Base-by-base conservation (phyloP, 2,329 filamentous ascomycete genomes). In the Didymella pomorum region DNA sequence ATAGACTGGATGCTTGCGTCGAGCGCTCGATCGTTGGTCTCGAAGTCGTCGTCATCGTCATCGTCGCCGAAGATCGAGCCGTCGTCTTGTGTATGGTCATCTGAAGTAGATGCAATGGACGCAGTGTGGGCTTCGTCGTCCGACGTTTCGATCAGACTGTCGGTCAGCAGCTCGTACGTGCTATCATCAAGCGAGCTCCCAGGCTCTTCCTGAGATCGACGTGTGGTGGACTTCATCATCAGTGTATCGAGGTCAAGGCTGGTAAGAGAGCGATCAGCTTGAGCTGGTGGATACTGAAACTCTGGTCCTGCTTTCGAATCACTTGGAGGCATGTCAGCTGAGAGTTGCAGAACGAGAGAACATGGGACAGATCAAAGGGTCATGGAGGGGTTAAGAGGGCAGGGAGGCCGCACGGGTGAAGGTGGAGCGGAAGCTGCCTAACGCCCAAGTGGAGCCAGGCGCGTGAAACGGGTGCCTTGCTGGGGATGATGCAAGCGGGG, bases 71-170 rank as follows among this genome's bases (percentile, higher is more conserved):
- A 69, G 52, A 63, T 66, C 21, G 70, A 74, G 20, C 71, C 65
- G 44, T 77, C 72, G 52, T 76, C 74, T 42, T 73, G 72, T 11
- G 72, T 72, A 20, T 66, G 65, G 25, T 57, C 69, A 49, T 75
- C 72, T 35, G 56, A 58, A 25, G 71, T 72, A 1, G 74, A 77
- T 1, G 75, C 71, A 29, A 78, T 65, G 9, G 75, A 77, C 39
- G 71, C 73, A 21, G 76, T 77, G 20, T 74, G 71, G 43, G 68
- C 73, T 55, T 77, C 74, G 55, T 78, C 75, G 62, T 77, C 74
- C 2, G 75, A 77, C 9, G 66, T 61, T 26, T 71, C 69, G 61
- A 67, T 67, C 26, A 71, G 53, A 44, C 68, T 69, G 28, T 73
- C 72, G 45, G 67, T 65, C 37, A 76, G 69, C 23, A 67, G 57